These are phyloP conservation scores for Talaromyces nanjingensis DNA, from an alignment of 495 filamentous ascomycete genomes.

Conservation along the genomic window DNA sequence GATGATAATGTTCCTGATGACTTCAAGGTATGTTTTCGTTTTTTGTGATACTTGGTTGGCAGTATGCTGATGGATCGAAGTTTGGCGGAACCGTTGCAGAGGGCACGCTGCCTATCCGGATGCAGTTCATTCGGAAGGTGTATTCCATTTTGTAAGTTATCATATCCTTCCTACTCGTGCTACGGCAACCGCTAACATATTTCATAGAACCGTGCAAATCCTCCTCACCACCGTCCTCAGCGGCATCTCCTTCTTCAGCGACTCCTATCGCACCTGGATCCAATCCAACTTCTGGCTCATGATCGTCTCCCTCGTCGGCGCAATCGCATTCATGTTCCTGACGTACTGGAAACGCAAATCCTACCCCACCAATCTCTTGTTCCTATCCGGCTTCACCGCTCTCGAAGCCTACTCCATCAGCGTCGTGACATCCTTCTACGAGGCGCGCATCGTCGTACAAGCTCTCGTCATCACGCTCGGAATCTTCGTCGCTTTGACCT, in stretches of 20 bases:
- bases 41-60: not conserved
- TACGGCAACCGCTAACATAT: too few species aligned
- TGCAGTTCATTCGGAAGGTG: slow-evolving; percentile 96
- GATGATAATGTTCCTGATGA: slow-evolving; percentile 93
- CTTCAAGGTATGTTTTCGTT: slow-evolving; percentile 65
- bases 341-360: slow-evolving; percentile 98
- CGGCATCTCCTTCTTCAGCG: slow-evolving; percentile 77
- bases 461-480: slow-evolving; percentile 85
- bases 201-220: slow-evolving; percentile 85
- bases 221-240: slow-evolving; percentile 74
- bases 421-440: slow-evolving; percentile 84
- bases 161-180: too few species aligned
- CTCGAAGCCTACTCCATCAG: slow-evolving; percentile 91
- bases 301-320: slow-evolving; percentile 73
- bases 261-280: slow-evolving; percentile 78
- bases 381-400: slow-evolving; percentile 85
- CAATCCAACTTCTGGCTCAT: slow-evolving; percentile 77
- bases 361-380: slow-evolving; percentile 90
- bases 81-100: slow-evolving; percentile 89
- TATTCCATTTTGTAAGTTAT: slow-evolving; percentile 81
- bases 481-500: slow-evolving; percentile 86
- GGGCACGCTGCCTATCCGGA: slow-evolving; percentile 88
- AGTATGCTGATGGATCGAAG: slow-evolving; percentile 30
- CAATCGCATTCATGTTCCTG: slow-evolving; percentile 73
- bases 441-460: slow-evolving; percentile 74